phyloP scores from a whole-genome alignment of 352 stramenopile species.

The Globisporangium paroecandrum region DNA sequence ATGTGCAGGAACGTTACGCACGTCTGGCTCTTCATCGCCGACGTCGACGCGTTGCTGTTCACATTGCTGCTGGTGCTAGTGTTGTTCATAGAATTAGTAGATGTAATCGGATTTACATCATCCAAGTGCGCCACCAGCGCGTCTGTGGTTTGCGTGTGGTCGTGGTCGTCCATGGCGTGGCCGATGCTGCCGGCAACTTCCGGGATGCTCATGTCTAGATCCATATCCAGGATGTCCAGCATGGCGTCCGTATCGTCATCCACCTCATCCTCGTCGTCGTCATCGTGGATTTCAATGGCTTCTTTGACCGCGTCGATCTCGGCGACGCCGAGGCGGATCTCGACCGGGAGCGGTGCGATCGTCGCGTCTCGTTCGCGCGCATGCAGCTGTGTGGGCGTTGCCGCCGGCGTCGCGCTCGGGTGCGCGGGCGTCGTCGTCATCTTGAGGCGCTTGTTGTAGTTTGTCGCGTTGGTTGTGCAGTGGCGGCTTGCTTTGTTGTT shows the following conservation, averaged over 20 bases:
- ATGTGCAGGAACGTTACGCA: slow-evolving; percentile 70
- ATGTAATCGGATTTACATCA: neutral
- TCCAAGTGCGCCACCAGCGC: neutral
- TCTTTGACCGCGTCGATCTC: slow-evolving; percentile 23
- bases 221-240: slow-evolving; percentile 18
- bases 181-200: neutral
- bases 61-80: neutral
- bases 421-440: slow-evolving; percentile 14
- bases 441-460: neutral
- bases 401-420: slow-evolving; percentile 10
- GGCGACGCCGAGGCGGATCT: slow-evolving; percentile 8
- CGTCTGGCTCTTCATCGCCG: slow-evolving; percentile 47
- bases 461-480: neutral
- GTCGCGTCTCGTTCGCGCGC: neutral
- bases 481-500: neutral
- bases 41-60: neutral
- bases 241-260: slow-evolving; percentile 9
- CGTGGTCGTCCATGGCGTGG: neutral
- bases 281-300: slow-evolving; percentile 6
- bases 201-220: slow-evolving; percentile 15
- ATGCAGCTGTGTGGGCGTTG: slow-evolving; percentile 5
- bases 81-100: neutral
- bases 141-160: neutral
- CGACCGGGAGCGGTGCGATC: neutral
- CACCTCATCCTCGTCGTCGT: neutral